phyloP scores from a whole-genome alignment of 768 basidiomycete species.

The Collybia sordida region DNA sequence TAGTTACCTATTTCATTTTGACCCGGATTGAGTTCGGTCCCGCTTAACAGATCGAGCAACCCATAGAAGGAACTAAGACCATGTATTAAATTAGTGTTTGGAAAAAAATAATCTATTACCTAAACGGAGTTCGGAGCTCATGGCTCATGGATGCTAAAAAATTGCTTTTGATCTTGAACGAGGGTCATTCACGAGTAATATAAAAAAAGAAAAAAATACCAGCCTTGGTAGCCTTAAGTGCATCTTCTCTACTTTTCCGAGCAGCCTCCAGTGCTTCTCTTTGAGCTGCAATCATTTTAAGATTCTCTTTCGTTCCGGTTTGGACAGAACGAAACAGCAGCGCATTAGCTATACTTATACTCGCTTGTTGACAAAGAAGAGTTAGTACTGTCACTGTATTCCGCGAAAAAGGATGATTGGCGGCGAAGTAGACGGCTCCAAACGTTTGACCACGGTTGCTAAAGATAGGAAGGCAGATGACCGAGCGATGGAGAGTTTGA shows the following conservation, averaged over 20 bases:
- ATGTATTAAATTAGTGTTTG: background rate
- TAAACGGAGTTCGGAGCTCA: conserved; percentile 76
- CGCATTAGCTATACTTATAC: conserved; percentile 74
- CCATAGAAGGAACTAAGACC: conserved; percentile 68
- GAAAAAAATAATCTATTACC: conserved; percentile 31
- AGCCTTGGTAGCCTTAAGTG: conserved; percentile 72
- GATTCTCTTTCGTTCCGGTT: conserved; percentile 68
- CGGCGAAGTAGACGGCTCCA: conserved; percentile 67
- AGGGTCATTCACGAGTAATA: background rate
- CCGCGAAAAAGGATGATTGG: conserved; percentile 62
- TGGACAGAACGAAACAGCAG: conserved; percentile 75
- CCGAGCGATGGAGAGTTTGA: conserved; percentile 58
- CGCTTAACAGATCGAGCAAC: conserved; percentile 68
- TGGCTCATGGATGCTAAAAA: conserved; percentile 80
- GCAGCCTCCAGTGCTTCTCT: conserved; percentile 69
- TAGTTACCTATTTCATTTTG: conserved; percentile 66
- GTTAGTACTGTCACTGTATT: conserved; percentile 62
- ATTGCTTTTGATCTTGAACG: conserved; percentile 68
- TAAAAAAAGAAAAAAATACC: background rate
- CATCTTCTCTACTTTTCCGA: conserved; percentile 68
- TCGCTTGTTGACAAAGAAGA: conserved; percentile 70
- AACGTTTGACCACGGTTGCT: conserved; percentile 77
- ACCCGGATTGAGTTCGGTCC: conserved; percentile 66
- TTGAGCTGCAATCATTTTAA: conserved; percentile 77
- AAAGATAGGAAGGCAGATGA: conserved; percentile 70